Evolutionary conservation across 768 basidiomycete species (phyloP).

Genomic region (Harrya chromipes): DNA sequence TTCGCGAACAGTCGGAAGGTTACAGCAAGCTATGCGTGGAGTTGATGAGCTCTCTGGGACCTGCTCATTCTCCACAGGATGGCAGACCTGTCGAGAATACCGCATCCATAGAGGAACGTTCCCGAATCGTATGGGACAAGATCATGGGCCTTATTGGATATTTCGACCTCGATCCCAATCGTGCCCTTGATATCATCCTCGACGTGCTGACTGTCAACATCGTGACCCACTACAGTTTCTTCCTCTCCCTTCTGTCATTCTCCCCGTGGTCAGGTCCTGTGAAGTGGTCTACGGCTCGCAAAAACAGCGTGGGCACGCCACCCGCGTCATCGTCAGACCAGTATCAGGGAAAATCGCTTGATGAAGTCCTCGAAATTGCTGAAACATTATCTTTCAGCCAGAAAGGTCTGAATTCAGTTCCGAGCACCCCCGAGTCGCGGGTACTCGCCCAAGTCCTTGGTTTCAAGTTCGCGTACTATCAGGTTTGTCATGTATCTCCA

Average conservation of each 20-base stretch:
- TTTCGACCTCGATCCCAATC: constrained; percentile 94
- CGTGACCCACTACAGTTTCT: constrained; percentile 82
- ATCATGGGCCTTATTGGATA: constrained; percentile 89
- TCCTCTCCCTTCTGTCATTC: constrained; percentile 77
- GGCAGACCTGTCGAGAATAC: constrained; percentile 62
- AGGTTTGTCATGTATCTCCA: constrained; percentile 48
- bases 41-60: constrained; percentile 72
- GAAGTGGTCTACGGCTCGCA: constrained; percentile 25
- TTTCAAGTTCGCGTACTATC: constrained; percentile 94
- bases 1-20: constrained; percentile 96
- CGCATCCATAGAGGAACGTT: constrained; percentile 57
- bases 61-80: constrained; percentile 65
- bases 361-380: constrained; percentile 60
- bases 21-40: constrained; percentile 91
- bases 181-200: constrained; percentile 89
- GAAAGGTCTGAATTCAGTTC: constrained; percentile 7
- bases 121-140: constrained; percentile 73
- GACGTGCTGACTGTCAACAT: constrained; percentile 87
- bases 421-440: constrained; percentile 41
- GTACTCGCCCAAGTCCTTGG: constrained; percentile 90
- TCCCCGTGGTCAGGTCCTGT: constrained; percentile 83
- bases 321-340: constrained; percentile 37
- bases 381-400: constrained; percentile 31
- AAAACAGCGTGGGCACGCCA: constrained; percentile 35
- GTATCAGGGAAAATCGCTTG: constrained; percentile 59